Evolutionary conservation across 2,329 filamentous ascomycete species (phyloP).

Genomic region (Verticillium nonalfalfae): DNA sequence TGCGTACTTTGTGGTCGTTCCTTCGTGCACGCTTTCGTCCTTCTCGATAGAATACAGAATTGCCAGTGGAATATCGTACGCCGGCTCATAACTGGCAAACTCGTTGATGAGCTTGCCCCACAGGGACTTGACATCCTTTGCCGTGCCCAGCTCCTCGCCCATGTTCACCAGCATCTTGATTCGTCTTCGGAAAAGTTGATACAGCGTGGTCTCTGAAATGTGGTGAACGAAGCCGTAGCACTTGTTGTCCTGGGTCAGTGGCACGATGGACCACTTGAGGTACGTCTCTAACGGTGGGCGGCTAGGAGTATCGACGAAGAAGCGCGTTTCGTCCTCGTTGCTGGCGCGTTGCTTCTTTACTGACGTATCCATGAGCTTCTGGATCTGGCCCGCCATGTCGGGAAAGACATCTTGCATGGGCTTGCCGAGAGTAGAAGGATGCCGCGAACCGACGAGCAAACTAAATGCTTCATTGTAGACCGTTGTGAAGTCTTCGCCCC

Average conservation of each 20-base stretch:
- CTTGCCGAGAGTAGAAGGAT: constrained; percentile 57
- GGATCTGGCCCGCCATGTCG: constrained; percentile 50
- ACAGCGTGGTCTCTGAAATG: constrained; percentile 38
- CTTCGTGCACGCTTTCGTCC: constrained; percentile 20
- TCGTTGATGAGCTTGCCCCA: constrained; percentile 39
- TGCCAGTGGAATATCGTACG: constrained; percentile 43
- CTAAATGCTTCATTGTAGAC: constrained; percentile 65
- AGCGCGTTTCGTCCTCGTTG: constrained; percentile 35
- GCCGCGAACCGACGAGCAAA: constrained; percentile 56
- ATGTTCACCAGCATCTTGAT: constrained; percentile 42
- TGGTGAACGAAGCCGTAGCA: constrained; percentile 41
- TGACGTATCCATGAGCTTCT: constrained; percentile 26
- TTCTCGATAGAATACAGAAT: constrained; percentile 44
- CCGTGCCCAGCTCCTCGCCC: constrained; percentile 35
- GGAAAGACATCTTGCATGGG: constrained; percentile 37
- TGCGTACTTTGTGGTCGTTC: constrained; percentile 18
- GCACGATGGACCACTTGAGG: constrained; percentile 40
- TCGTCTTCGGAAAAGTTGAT: constrained; percentile 39
- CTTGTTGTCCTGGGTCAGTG: constrained; percentile 33
- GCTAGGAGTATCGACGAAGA: constrained; percentile 35
- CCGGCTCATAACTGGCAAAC: constrained; percentile 33
- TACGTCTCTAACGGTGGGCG: constrained; percentile 39
- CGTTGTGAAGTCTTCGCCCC: constrained; percentile 54
- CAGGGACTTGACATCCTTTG: constrained; percentile 37
- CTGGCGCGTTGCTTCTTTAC: constrained; percentile 22